phyloP scores from a whole-genome alignment of 805 yeast species.

The Kuraishia ogatae region DNA sequence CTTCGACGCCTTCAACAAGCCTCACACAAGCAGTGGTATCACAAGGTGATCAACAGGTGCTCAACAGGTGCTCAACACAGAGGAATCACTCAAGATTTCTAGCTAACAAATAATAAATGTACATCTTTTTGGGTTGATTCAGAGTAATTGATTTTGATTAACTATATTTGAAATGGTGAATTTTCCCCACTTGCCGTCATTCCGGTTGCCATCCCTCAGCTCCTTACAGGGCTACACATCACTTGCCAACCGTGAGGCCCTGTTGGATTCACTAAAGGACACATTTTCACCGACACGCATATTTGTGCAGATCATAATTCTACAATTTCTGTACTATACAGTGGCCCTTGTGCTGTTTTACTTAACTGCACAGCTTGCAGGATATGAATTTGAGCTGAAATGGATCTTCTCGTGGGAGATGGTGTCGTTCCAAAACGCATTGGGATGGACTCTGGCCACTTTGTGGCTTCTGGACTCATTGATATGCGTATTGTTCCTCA shows the following conservation, averaged over 20 bases:
- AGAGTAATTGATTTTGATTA: no score
- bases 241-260: neutral
- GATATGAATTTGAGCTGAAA: slow-evolving; percentile 54
- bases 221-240: neutral
- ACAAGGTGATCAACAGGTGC: neutral
- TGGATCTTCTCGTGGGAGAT: slow-evolving; percentile 81
- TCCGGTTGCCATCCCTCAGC: neutral
- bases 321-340: slow-evolving; percentile 73
- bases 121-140: no score
- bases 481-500: slow-evolving; percentile 75
- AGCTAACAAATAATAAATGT: no score
- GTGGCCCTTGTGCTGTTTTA: slow-evolving; percentile 63
- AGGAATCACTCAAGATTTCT: no score
- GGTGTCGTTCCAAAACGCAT: slow-evolving; percentile 63
- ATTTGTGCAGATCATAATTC: slow-evolving; percentile 61
- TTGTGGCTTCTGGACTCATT: slow-evolving; percentile 83
- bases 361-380: slow-evolving; percentile 58
- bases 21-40: neutral
- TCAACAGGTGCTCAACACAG: no score
- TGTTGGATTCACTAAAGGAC: slow-evolving; percentile 2
- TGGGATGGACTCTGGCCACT: slow-evolving; percentile 66
- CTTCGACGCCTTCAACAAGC: neutral
- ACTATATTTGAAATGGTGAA: neutral
- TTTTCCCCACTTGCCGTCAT: neutral
- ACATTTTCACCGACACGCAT: slow-evolving; percentile 45